Evolutionary conservation across 1,284 basidiomycete species (phyloP), one percentile per base, ranked within the genome.

Genomic region (Pascua sp.): DNA sequence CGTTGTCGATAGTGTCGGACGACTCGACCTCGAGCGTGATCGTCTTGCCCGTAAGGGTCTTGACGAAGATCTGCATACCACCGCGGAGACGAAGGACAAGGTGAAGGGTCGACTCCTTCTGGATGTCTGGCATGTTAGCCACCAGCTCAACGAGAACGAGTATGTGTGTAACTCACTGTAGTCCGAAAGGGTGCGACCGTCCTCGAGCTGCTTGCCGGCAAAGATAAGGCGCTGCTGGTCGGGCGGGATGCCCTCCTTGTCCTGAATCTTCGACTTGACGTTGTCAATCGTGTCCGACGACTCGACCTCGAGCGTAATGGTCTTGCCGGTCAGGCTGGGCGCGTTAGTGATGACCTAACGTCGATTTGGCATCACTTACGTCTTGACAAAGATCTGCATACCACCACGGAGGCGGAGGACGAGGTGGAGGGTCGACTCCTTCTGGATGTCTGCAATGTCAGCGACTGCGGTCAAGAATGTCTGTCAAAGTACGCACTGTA

Each of bases 31-130:
- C 97, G 73, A 98, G 83, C 67, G 95, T 95, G 83, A 96, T 95
- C 67, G 92, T 96, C 84, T 97, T 98, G 78, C 95, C 94, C 82
- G 94, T 97, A 67, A 98, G 96, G 63, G 95, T 95, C 83, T 98
- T 95, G 70, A 98, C 98, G 82, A 98, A 57, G 49, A 55, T 62
- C 55, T 61, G 59, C 84, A 91, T 93, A 71, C 90, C 90, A 77
- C 90, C 70, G 83, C 86, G 82, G 46, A 87, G 83, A 77, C 90
- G 86, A 59, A 98, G 86, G 61, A 98, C 95, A 64, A 98, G 81
- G 80, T 98, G 94, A 60, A 98, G 88, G 53, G 95, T 98, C 32
- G 87, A 89, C 81, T 92, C 90, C 82, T 92, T 92, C 81, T 92
- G 95, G 72, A 97, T 97, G 84, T 90, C 72, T 72, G 56, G 15